These are phyloP conservation scores for Colletotrichum sp. DNA, from an alignment of 2,329 filamentous ascomycete genomes.

Conservation along the genomic window DNA sequence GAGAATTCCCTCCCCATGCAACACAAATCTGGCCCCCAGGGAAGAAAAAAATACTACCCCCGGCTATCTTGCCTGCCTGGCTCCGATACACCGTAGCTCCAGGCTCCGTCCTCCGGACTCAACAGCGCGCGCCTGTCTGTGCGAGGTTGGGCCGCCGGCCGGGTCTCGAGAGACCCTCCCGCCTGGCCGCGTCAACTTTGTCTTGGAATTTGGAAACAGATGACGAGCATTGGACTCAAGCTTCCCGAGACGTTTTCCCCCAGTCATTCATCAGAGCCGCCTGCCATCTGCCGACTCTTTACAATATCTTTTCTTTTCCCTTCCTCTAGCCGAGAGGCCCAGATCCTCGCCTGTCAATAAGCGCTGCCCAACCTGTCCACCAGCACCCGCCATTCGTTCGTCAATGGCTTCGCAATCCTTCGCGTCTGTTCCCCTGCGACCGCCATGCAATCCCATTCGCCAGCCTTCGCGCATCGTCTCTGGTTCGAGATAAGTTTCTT, in stretches of 20 bases:
- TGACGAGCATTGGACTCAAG: neutral
- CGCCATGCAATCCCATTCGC: neutral
- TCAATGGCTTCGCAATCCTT: conserved; percentile 8
- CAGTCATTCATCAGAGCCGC: neutral
- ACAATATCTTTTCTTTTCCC: neutral
- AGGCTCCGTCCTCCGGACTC: neutral
- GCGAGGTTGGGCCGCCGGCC: conserved; percentile 1
- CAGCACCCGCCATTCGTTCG: neutral
- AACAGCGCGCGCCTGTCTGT: conserved; percentile 16
- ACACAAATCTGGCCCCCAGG: neutral
- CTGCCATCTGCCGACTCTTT: neutral
- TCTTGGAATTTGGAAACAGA: neutral
- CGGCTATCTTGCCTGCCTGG: neutral
- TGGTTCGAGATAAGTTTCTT: neutral
- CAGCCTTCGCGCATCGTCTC: neutral
- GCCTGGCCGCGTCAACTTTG: neutral
- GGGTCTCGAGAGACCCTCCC: neutral
- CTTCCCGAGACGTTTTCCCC: neutral
- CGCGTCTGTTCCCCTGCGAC: conserved; percentile 8
- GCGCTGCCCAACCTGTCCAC: neutral
- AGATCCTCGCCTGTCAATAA: neutral
- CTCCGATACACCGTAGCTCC: neutral
- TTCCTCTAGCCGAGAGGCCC: neutral
- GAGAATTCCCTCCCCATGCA: conserved; percentile 9
- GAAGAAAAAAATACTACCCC: neutral